Percentiles rank a stretch among this genome's conserved stretches.
Conservation (phyloP, 2,329 filamentous ascomycete species). For the Acrocalymma vagum region DNA sequence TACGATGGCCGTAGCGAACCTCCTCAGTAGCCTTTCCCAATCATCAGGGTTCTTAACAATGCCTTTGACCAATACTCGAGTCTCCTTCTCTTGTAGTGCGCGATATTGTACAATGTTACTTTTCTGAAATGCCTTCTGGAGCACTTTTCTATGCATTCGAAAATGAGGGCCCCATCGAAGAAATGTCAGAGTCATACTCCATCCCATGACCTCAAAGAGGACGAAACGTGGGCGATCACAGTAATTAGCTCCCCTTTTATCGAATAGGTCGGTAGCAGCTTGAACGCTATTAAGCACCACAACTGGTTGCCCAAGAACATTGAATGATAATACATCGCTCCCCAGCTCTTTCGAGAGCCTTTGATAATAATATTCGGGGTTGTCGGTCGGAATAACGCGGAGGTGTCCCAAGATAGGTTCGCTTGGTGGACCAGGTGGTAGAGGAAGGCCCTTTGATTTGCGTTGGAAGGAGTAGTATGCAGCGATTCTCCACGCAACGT, state of each 20-base stretch:
- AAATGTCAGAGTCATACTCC: no score
- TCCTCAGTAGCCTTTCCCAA: constrained; percentile 50
- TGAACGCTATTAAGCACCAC: constrained; percentile 56
- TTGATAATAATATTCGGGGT: constrained; percentile 29
- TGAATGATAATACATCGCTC: constrained; percentile 45
- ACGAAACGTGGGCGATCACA: constrained; percentile 57
- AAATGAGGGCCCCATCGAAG: no score
- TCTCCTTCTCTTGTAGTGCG: no score
- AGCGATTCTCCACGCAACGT: no score
- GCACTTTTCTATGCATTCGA: constrained; percentile 54
- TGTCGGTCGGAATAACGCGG: constrained; percentile 23
- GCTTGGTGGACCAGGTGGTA: constrained; percentile 29
- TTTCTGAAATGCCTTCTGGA: no score
- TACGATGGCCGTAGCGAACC: constrained; percentile 54
- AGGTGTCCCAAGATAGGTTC: constrained; percentile 32
- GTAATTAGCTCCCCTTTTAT: constrained; percentile 57
- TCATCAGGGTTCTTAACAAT: constrained; percentile 40
- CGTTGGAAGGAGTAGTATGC: no score
- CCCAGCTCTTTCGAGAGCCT: constrained; percentile 17
- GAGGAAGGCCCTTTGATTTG: no score
- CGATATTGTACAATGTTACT: no score
- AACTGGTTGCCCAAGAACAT: constrained; percentile 48
- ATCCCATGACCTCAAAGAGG: constrained; percentile 50
- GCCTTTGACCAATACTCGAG: no score
- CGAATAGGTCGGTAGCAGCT: constrained; percentile 55